Conservation (phyloP, 495 filamentous ascomycete genomes). For the Lasiosphaeria hispida region DNA sequence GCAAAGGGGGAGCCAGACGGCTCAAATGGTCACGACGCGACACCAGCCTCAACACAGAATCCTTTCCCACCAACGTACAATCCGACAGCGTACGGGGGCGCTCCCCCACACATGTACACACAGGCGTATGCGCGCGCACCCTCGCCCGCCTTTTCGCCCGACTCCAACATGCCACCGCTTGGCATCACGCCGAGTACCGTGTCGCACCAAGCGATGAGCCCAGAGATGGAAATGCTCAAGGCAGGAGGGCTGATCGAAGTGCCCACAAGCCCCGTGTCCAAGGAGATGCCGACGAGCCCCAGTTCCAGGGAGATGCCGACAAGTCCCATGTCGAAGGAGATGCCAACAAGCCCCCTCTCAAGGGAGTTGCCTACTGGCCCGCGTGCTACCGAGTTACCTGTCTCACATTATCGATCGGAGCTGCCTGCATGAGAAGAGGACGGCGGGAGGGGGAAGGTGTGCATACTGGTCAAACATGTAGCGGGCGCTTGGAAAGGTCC, state of each 20-base stretch:
- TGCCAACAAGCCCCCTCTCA: not conserved
- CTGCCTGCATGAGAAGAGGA: no score
- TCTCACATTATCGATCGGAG: no score
- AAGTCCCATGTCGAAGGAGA: not conserved
- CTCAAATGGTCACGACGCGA: not conserved
- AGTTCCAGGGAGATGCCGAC: not conserved
- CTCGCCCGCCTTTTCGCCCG: no score
- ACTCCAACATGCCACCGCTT: not conserved
- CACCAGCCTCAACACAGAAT: not conserved
- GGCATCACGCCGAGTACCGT: not conserved
- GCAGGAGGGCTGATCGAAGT: not conserved
- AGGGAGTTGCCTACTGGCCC: no score
- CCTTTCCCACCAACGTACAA: no score
- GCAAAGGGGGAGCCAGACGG: not conserved
- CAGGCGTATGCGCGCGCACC: no score
- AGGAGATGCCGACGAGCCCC: constrained; percentile 1
- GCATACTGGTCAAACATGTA: no score
- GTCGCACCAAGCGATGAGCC: not conserved
- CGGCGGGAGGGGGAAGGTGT: no score
- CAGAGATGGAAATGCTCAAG: not conserved
- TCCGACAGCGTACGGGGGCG: no score
- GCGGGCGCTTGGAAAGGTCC: no score
- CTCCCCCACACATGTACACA: no score
- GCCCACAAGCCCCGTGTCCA: not conserved
- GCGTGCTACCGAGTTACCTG: no score